Percentiles rank a stretch among this genome's conserved stretches.
phyloP scores from a whole-genome alignment of 192 early-diverging fungal species.

The Coemansia sp. region DNA sequence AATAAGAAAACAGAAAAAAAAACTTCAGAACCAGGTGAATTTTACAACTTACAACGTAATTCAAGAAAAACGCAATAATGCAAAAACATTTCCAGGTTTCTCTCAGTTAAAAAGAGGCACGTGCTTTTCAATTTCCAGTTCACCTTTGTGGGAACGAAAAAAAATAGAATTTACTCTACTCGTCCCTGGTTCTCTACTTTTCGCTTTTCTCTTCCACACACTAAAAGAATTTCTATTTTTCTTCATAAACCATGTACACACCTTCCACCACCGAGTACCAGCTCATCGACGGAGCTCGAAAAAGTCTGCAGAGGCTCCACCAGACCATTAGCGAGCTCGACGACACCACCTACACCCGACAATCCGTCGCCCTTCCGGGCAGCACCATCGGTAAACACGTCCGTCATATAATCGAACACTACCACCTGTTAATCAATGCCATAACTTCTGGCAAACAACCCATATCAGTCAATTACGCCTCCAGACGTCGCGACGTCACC shows the following conservation, averaged over 20 bases:
- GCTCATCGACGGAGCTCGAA: slow-evolving; percentile 22
- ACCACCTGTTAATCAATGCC: slow-evolving; percentile 26
- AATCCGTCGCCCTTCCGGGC: slow-evolving; percentile 39
- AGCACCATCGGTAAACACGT: slow-evolving; percentile 61
- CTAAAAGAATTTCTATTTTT: neutral
- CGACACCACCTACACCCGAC: slow-evolving; percentile 25
- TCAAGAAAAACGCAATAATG: neutral
- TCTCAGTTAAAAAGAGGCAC: too few species aligned
- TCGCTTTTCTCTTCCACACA: too few species aligned
- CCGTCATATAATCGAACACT: slow-evolving; percentile 58
- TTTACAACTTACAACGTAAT: neutral
- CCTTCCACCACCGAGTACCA: slow-evolving; percentile 1
- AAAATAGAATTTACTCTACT: too few species aligned
- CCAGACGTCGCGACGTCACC: slow-evolving; percentile 20
- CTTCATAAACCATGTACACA: neutral
- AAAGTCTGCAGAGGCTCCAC: slow-evolving; percentile 21
- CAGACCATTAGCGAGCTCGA: slow-evolving; percentile 10
- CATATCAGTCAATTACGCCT: slow-evolving; percentile 19
- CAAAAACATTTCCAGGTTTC: too few species aligned
- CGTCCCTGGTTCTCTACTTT: too few species aligned
- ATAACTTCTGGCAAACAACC: neutral
- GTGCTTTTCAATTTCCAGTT: too few species aligned
- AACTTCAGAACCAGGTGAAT: neutral
- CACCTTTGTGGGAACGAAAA: too few species aligned
- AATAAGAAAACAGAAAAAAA: neutral